These are phyloP conservation scores for Naganishia sp. DNA, from an alignment of 1,284 basidiomycete genomes.

Conservation along the genomic window DNA sequence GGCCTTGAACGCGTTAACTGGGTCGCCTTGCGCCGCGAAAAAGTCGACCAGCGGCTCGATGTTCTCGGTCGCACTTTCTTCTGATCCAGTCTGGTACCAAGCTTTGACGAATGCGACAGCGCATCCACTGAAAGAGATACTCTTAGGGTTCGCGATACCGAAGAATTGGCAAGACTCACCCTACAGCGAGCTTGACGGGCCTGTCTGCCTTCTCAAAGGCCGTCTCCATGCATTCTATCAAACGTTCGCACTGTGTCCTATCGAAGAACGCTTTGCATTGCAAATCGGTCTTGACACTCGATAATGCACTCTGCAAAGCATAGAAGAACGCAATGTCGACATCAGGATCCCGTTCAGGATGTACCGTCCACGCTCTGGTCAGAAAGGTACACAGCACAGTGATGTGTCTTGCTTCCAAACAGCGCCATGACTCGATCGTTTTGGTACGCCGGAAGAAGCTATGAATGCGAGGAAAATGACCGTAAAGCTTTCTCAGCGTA, in stretches of 20 bases:
- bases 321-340: slow-evolving; percentile 18
- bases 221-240: slow-evolving; percentile 14
- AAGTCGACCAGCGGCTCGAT: slow-evolving; percentile 21
- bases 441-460: background rate
- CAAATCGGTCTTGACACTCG: background rate
- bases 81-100: slow-evolving; percentile 11
- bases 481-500: slow-evolving; percentile 3
- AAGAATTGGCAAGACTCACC: slow-evolving; percentile 1
- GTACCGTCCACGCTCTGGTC: background rate
- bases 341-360: slow-evolving; percentile 1
- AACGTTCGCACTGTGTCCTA: slow-evolving; percentile 8
- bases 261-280: slow-evolving; percentile 2
- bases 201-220: slow-evolving; percentile 10
- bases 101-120: slow-evolving; percentile 23
- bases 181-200: slow-evolving; percentile 12
- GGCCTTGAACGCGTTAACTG: slow-evolving; percentile 14
- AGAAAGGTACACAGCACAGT: slow-evolving; percentile 16
- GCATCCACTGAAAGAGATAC: slow-evolving; percentile 8
- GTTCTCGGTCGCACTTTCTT: slow-evolving; percentile 1
- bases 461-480: background rate
- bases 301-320: slow-evolving; percentile 3
- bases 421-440: background rate
- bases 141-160: background rate
- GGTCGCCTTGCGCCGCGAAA: slow-evolving; percentile 5
- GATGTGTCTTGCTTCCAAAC: slow-evolving; percentile 10